These are phyloP conservation scores for Phytophthora idaei DNA, from an alignment of 352 stramenopile genomes.

Conservation along the genomic window DNA sequence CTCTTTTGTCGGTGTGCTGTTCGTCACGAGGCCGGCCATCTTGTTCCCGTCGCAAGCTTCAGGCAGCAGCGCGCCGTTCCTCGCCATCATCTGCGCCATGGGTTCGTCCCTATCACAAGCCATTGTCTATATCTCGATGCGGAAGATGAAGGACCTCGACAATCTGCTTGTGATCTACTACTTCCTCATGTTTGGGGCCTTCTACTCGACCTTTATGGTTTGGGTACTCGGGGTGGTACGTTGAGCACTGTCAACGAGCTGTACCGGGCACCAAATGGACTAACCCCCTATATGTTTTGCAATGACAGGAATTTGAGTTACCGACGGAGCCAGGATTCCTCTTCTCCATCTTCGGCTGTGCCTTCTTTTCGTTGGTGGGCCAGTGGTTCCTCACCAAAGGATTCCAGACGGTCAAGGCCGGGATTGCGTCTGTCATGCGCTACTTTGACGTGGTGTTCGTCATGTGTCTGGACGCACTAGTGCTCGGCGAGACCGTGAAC, in stretches of 20 bases:
- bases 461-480: slow-evolving; percentile 51
- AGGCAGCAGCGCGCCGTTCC: slow-evolving; percentile 10
- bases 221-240: slow-evolving; percentile 38
- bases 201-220: slow-evolving; percentile 34
- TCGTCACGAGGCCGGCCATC: slow-evolving; percentile 53
- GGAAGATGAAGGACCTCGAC: slow-evolving; percentile 56
- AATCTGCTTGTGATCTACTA: slow-evolving; percentile 51
- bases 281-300: neutral
- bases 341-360: slow-evolving; percentile 48
- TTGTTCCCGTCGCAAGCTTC: slow-evolving; percentile 43
- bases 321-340: slow-evolving; percentile 31
- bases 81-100: slow-evolving; percentile 44
- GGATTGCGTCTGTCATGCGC: slow-evolving; percentile 68
- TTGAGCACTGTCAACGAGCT: neutral
- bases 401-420: slow-evolving; percentile 63
- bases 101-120: slow-evolving; percentile 38
- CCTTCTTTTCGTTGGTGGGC: slow-evolving; percentile 54
- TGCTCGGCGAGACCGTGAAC: slow-evolving; percentile 59
- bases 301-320: slow-evolving; percentile 16
- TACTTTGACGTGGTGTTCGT: slow-evolving; percentile 81
- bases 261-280: neutral
- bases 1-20: slow-evolving; percentile 58
- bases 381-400: slow-evolving; percentile 63
- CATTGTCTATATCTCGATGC: slow-evolving; percentile 53
- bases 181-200: slow-evolving; percentile 49